Percentiles rank a stretch among this genome's conserved stretches.
phyloP scores from a whole-genome alignment of 2,329 filamentous ascomycete genomes.

The Ceratocystis variospora region DNA sequence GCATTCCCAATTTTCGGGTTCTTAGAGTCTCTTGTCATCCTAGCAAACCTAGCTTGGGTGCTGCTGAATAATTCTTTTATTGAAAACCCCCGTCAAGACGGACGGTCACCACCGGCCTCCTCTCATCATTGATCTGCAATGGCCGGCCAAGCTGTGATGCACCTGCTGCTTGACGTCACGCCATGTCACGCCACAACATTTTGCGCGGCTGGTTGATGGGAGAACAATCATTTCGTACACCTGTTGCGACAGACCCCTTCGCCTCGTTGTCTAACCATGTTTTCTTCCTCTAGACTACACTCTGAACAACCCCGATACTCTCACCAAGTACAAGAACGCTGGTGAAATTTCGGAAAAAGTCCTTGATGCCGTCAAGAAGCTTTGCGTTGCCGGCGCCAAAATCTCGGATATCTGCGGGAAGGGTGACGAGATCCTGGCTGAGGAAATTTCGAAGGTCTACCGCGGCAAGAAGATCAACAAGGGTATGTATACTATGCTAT shows the following conservation, averaged over 20 bases:
- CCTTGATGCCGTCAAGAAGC: conserved; percentile 64
- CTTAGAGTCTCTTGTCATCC: no score
- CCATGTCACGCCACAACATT: not conserved
- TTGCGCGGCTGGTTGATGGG: not conserved
- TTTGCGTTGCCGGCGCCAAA: conserved; percentile 73
- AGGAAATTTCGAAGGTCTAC: conserved; percentile 91
- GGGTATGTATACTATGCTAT: conserved; percentile 42
- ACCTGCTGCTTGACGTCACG: not conserved
- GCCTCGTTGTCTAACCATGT: not conserved
- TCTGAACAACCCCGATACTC: conserved; percentile 80
- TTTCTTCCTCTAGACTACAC: conserved; percentile 54
- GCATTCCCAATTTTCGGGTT: not conserved
- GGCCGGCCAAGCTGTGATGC: conserved; percentile 1
- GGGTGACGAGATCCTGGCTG: conserved; percentile 87
- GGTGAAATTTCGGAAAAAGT: conserved; percentile 93
- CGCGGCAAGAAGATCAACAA: conserved; percentile 95
- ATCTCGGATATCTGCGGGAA: conserved; percentile 89
- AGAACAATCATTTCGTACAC: no score
- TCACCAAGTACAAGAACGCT: conserved; percentile 98
- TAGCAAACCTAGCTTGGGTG: no score
- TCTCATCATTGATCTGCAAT: not conserved
- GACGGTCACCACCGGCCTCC: not conserved
- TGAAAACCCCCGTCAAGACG: conserved; percentile 12
- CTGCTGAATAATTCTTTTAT: conserved; percentile 3
- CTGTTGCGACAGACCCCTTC: not conserved